Evolutionary conservation across 768 basidiomycete genomes (phyloP).

Genomic region (Ramaria rubella): DNA sequence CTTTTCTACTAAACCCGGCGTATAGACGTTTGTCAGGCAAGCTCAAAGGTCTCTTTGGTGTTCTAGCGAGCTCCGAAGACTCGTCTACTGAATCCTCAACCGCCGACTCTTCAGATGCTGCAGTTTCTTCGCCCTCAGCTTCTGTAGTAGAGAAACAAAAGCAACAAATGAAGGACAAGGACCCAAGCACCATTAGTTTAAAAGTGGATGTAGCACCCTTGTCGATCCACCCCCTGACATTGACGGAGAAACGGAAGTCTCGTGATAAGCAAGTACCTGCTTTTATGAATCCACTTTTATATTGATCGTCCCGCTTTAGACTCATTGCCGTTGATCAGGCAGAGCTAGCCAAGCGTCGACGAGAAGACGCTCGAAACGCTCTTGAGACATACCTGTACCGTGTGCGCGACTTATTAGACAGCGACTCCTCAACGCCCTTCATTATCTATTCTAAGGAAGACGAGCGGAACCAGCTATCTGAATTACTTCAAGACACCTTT

Average conservation of each 20-base stretch:
- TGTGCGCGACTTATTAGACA: slow-evolving; percentile 74
- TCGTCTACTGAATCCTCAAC: slow-evolving; percentile 6
- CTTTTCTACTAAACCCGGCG: slow-evolving; percentile 7
- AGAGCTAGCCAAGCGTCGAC: slow-evolving; percentile 67
- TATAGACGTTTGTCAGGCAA: slow-evolving; percentile 45
- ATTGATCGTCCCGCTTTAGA: slow-evolving; percentile 33
- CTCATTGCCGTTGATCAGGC: slow-evolving; percentile 71
- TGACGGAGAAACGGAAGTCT: slow-evolving; percentile 66
- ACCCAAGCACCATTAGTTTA: slow-evolving; percentile 51
- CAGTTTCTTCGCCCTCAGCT: slow-evolving; percentile 23
- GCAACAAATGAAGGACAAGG: slow-evolving; percentile 36
- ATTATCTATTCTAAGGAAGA: slow-evolving; percentile 71
- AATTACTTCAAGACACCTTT: slow-evolving; percentile 66
- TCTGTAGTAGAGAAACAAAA: slow-evolving; percentile 29
- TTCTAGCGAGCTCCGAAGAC: slow-evolving; percentile 36
- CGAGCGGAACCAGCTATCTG: slow-evolving; percentile 63
- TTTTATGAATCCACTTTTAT: not conserved
- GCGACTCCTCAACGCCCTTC: slow-evolving; percentile 64
- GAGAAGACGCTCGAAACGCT: slow-evolving; percentile 85
- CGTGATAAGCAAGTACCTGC: slow-evolving; percentile 51
- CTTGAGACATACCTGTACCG: slow-evolving; percentile 94
- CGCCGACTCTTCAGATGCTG: not conserved
- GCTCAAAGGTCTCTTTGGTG: slow-evolving; percentile 83
- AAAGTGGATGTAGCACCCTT: slow-evolving; percentile 57
- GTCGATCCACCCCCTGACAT: slow-evolving; percentile 68